A percentile compares a stretch with the other conserved stretches of the same genome.
Evolutionary conservation across 1,139 yeast species (phyloP).

Genomic region (Pneumocystis oryctolagi): DNA sequence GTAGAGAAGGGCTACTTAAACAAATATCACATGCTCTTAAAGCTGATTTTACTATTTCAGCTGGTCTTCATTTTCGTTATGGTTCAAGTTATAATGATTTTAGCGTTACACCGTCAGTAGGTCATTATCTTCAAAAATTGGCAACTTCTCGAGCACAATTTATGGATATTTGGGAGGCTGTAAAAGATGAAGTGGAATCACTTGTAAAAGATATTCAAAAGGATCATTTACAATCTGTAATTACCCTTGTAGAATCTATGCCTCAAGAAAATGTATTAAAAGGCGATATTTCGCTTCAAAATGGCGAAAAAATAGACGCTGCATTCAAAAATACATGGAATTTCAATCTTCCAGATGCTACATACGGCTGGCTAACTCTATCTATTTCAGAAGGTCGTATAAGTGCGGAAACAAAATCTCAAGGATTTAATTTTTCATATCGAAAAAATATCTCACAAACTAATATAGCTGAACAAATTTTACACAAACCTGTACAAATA

Average conservation of each 20-base stretch:
- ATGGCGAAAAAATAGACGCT: constrained; percentile 25
- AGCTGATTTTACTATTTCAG: constrained; percentile 58
- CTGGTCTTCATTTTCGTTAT: constrained; percentile 58
- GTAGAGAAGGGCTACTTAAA: constrained; percentile 50
- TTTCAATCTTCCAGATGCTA: constrained; percentile 53
- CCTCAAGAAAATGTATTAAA: constrained; percentile 25
- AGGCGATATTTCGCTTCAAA: constrained; percentile 21
- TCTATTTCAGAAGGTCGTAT: constrained; percentile 31
- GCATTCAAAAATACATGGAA: constrained; percentile 68
- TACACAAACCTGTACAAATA: neutral
- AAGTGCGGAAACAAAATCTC: constrained; percentile 30
- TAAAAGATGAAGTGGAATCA: constrained; percentile 37
- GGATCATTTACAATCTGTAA: constrained; percentile 36
- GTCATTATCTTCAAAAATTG: constrained; percentile 46
- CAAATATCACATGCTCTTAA: constrained; percentile 53
- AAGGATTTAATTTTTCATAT: constrained; percentile 39
- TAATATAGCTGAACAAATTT: constrained; percentile 7
- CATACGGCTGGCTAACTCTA: constrained; percentile 32
- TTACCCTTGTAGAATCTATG: constrained; percentile 49
- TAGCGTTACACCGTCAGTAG: constrained; percentile 49
- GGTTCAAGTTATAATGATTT: constrained; percentile 59
- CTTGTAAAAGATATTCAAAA: constrained; percentile 27
- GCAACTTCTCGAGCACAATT: constrained; percentile 48
- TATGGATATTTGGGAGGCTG: constrained; percentile 50
- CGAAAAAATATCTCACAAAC: constrained; percentile 16